Conservation (phyloP, 1,284 basidiomycete genomes). For the Neolentinus lepideus region DNA sequence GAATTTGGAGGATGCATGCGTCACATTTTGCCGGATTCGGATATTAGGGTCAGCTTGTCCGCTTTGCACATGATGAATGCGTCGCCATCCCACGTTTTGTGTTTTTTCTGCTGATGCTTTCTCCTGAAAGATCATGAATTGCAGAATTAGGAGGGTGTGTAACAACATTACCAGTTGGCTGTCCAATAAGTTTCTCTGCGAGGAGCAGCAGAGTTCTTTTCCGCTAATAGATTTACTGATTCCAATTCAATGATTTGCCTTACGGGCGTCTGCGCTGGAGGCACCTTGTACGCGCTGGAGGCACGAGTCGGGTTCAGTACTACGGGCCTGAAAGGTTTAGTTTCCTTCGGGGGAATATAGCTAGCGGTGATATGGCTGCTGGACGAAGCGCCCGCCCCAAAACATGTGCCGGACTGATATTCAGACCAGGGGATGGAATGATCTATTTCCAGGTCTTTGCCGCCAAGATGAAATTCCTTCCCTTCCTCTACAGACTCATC, state of each 20-base stretch:
- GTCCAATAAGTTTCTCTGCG: conserved; percentile 46
- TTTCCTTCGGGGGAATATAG: conserved; percentile 31
- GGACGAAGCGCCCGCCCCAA: conserved; percentile 29
- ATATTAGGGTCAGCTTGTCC: conserved; percentile 51
- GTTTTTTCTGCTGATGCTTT: conserved; percentile 71
- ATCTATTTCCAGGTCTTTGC: conserved; percentile 69
- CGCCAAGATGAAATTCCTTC: conserved; percentile 50
- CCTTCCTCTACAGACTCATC: conserved; percentile 35
- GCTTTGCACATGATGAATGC: conserved; percentile 48
- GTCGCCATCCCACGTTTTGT: conserved; percentile 88
- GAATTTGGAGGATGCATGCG: conserved; percentile 13
- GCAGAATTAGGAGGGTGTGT: too few species aligned
- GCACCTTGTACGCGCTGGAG: conserved; percentile 12
- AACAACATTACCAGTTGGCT: conserved; percentile 70
- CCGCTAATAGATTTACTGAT: conserved; percentile 30
- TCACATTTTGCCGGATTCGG: conserved; percentile 65
- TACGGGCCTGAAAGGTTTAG: conserved; percentile 33
- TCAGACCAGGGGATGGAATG: conserved; percentile 45
- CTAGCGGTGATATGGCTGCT: conserved; percentile 12
- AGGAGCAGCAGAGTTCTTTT: conserved; percentile 9
- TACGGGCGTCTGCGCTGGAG: conserved; percentile 10
- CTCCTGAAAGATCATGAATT: too few species aligned
- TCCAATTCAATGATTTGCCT: conserved; percentile 31
- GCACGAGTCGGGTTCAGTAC: conserved; percentile 21
- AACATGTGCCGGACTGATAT: conserved; percentile 60